Evolutionary conservation across 306 rosid genomes (phyloP).

Genomic region (Boehmeria nivea): DNA sequence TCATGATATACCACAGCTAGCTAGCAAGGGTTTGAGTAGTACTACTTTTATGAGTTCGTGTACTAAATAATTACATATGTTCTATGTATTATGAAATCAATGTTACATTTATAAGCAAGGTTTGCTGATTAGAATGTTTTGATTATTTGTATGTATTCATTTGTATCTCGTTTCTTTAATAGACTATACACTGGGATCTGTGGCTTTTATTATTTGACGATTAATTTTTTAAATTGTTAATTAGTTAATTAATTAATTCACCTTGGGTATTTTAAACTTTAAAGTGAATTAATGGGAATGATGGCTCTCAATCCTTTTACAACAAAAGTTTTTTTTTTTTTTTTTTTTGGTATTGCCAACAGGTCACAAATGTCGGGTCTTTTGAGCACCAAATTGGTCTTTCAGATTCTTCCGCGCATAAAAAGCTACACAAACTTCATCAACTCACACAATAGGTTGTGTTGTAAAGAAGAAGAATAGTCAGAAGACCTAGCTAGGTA

Average conservation of each 20-base stretch:
- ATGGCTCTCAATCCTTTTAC: constrained; percentile 64
- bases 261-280: constrained; percentile 17
- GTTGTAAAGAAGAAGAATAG: constrained; percentile 20
- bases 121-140: not conserved
- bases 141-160: not conserved
- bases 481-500: constrained; percentile 19
- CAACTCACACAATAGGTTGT: constrained; percentile 19
- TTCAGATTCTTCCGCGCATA: constrained; percentile 40
- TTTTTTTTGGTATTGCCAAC: constrained; percentile 39
- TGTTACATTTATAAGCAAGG: too few species aligned
- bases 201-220: not conserved
- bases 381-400: constrained; percentile 43
- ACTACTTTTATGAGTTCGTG: not conserved
- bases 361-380: constrained; percentile 60
- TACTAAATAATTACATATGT: constrained; percentile 7
- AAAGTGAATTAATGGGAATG: constrained; percentile 42
- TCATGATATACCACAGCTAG: constrained; percentile 3
- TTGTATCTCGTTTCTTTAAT: not conserved
- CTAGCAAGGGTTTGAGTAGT: constrained; percentile 3
- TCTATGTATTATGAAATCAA: not conserved
- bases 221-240: not conserved
- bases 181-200: constrained; percentile 20
- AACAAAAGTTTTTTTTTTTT: constrained; percentile 35
- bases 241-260: constrained; percentile 6
- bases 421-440: constrained; percentile 20